Evolutionary conservation across 2,329 filamentous ascomycete species (phyloP).

Genomic region (Graphiopsis chlorocephala): DNA sequence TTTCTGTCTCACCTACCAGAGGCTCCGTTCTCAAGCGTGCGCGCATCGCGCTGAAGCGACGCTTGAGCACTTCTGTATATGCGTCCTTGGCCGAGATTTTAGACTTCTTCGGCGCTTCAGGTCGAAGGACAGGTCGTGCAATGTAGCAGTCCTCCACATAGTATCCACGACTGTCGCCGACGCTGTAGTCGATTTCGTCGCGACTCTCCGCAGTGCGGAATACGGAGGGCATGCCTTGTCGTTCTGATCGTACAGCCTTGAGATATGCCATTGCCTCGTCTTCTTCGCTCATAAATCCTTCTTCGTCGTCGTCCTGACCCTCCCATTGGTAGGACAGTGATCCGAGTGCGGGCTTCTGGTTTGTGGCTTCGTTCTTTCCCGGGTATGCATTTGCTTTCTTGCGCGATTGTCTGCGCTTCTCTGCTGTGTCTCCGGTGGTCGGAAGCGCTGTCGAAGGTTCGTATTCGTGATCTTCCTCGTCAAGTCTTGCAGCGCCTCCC

Average conservation of each 20-base stretch:
- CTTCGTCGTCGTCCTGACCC: slow-evolving; percentile 21
- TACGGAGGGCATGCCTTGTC: slow-evolving; percentile 27
- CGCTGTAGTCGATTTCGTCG: slow-evolving; percentile 43
- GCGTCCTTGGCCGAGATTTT: slow-evolving; percentile 53
- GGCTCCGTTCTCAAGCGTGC: slow-evolving; percentile 56
- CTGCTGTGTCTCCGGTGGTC: background rate
- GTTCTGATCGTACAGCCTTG: slow-evolving; percentile 30
- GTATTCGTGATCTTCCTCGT: background rate
- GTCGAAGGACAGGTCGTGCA: slow-evolving; percentile 51
- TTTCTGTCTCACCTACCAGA: slow-evolving; percentile 50
- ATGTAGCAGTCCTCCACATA: slow-evolving; percentile 80
- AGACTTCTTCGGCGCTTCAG: slow-evolving; percentile 26
- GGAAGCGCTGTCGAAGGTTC: background rate
- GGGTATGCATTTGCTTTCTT: slow-evolving; percentile 8
- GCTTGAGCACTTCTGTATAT: slow-evolving; percentile 66
- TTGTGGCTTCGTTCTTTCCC: slow-evolving; percentile 23
- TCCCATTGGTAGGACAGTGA: slow-evolving; percentile 22
- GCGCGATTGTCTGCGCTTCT: background rate
- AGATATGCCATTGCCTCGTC: slow-evolving; percentile 36
- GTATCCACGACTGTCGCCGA: slow-evolving; percentile 59
- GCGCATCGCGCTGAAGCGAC: slow-evolving; percentile 66
- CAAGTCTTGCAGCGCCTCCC: background rate
- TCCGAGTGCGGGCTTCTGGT: slow-evolving; percentile 28
- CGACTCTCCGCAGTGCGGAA: slow-evolving; percentile 22
- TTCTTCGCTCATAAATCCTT: slow-evolving; percentile 25